Evolutionary conservation across 306 rosid genomes (phyloP).

Genomic region (Lathyrus aphaca): DNA sequence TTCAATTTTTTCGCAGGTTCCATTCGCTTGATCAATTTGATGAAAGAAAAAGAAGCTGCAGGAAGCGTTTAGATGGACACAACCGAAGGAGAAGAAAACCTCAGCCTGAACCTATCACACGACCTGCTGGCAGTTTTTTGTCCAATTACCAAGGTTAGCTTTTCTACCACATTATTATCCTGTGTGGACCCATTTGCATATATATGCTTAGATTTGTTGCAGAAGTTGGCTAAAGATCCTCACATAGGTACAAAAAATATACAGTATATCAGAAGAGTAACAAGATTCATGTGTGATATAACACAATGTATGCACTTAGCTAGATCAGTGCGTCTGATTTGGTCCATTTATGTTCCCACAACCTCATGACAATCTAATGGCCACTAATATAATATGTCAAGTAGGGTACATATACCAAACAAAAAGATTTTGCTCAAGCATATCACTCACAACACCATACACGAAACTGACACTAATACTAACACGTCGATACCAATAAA

Average conservation of each 20-base stretch:
- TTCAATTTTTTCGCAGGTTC: slow-evolving; percentile 51
- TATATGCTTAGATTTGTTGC: slow-evolving; percentile 38
- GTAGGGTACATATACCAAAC: slow-evolving; percentile 24
- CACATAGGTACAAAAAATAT: slow-evolving; percentile 36
- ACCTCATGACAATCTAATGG: slow-evolving; percentile 48
- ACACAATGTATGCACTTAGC: slow-evolving; percentile 18
- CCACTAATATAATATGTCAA: slow-evolving; percentile 37
- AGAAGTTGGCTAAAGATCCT: slow-evolving; percentile 32
- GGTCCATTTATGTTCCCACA: slow-evolving; percentile 40
- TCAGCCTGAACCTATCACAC: slow-evolving; percentile 49
- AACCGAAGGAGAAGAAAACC: slow-evolving; percentile 78
- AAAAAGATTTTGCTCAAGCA: neutral
- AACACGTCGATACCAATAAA: neutral
- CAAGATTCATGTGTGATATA: slow-evolving; percentile 25
- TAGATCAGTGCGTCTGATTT: slow-evolving; percentile 41
- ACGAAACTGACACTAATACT: too few species aligned
- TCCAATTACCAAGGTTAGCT: slow-evolving; percentile 62
- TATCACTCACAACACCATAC: too few species aligned
- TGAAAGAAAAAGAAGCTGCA: slow-evolving; percentile 79
- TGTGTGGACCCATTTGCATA: slow-evolving; percentile 43
- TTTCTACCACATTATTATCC: slow-evolving; percentile 34
- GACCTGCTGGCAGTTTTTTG: slow-evolving; percentile 55
- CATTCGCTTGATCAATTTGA: slow-evolving; percentile 80
- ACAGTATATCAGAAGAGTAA: slow-evolving; percentile 25
- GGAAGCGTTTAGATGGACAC: slow-evolving; percentile 84